Percentiles rank a stretch among this genome's conserved stretches.
Conservation (phyloP, 768 basidiomycete species). For the Phylloporus rhodoxanthus region DNA sequence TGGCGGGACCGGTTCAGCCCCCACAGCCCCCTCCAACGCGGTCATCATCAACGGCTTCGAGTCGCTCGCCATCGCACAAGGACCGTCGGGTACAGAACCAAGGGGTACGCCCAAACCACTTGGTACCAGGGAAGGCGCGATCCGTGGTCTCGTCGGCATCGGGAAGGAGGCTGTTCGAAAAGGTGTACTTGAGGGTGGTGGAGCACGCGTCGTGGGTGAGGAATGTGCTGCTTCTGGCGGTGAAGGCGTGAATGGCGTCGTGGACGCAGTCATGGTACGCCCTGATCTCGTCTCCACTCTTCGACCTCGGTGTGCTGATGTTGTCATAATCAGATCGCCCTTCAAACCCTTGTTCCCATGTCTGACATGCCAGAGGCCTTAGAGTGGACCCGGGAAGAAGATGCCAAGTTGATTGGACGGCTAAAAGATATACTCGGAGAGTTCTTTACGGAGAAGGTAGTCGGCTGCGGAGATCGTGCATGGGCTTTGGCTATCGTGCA, state of each 20-base stretch:
- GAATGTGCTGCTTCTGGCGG: conserved; percentile 41
- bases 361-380: conserved; percentile 57
- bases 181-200: conserved; percentile 76
- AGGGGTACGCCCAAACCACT: conserved; percentile 47
- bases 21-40: conserved; percentile 9
- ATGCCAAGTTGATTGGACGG: conserved; percentile 41
- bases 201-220: conserved; percentile 66
- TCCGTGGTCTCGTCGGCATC: conserved; percentile 79
- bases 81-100: conserved; percentile 37
- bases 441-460: conserved; percentile 52
- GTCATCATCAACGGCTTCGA: conserved; percentile 24
- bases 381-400: conserved; percentile 43
- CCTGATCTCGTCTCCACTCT: not conserved
- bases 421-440: conserved; percentile 54
- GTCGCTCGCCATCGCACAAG: conserved; percentile 20
- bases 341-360: conserved; percentile 51
- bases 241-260: conserved; percentile 40
- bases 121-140: conserved; percentile 84
- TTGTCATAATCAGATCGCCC: conserved; percentile 44
- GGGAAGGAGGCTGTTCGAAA: conserved; percentile 82
- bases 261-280: conserved; percentile 58
- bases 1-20: conserved; percentile 16
- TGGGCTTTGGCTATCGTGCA: conserved; percentile 61
- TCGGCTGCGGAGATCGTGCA: conserved; percentile 43
- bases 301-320: not conserved